Percentiles rank a stretch among this genome's conserved stretches.
These are phyloP conservation scores for Cryptosporidium sp. DNA, from an alignment of 169 alveolate species.

Conservation along the genomic window DNA sequence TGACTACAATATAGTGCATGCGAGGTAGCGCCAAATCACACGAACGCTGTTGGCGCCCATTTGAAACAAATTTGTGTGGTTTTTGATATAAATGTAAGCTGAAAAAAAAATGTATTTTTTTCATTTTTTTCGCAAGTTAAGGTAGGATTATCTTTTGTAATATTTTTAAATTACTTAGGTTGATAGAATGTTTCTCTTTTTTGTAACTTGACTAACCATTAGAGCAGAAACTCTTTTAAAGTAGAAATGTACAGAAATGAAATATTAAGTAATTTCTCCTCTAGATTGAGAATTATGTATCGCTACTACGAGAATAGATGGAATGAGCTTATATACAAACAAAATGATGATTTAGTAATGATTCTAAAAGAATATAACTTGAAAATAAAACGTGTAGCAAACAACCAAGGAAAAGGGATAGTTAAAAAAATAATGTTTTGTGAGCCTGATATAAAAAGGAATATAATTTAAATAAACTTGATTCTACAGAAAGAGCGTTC, in stretches of 20 bases:
- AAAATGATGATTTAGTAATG: conserved; percentile 4
- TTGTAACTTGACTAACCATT: neutral
- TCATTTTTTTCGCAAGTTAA: neutral
- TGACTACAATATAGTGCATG: conserved; percentile 12
- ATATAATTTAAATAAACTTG: too few relatives aligned
- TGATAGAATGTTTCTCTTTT: neutral
- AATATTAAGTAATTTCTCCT: conserved; percentile 4
- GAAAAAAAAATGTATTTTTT: too few relatives aligned
- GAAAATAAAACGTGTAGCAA: neutral
- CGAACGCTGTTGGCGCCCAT: neutral
- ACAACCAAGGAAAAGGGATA: neutral
- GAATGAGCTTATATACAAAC: conserved; percentile 31
- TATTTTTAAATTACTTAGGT: neutral
- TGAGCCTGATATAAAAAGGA: neutral
- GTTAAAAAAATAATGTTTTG: neutral
- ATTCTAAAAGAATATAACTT: conserved; percentile 1
- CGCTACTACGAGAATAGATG: conserved; percentile 48
- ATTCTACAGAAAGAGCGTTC: too few relatives aligned
- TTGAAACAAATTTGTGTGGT: conserved; percentile 21
- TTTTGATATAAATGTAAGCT: neutral
- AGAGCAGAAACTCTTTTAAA: neutral
- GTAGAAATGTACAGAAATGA: neutral
- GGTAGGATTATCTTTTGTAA: neutral
- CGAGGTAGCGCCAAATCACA: conserved; percentile 5
- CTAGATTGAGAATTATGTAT: neutral